Conservation (phyloP, 208 protist species). For the Leishmania mexicana region DNA sequence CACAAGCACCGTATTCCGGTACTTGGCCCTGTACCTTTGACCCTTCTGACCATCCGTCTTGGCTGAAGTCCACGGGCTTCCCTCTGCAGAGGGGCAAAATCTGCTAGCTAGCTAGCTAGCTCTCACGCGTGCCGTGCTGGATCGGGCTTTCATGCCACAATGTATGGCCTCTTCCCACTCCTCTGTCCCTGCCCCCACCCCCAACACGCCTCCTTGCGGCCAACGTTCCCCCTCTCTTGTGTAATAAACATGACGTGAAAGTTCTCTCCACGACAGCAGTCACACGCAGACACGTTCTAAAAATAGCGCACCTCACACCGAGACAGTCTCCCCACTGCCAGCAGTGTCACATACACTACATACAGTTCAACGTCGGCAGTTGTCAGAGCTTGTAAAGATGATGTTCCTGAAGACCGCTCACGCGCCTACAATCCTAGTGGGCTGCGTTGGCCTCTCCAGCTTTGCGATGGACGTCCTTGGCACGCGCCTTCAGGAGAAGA, state of each 20-base stretch:
- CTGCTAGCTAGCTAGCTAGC: background rate
- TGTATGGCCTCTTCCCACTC: background rate
- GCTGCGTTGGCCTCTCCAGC: conserved; percentile 37
- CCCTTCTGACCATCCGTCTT: background rate
- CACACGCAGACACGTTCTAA: background rate
- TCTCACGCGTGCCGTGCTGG: background rate
- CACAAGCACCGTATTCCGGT: background rate
- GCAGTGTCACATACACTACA: background rate
- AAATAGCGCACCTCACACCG: background rate
- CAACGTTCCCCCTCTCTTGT: background rate
- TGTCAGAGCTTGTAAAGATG: background rate
- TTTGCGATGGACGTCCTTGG: conserved; percentile 35
- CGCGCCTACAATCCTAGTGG: conserved; percentile 36
- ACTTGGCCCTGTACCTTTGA: background rate
- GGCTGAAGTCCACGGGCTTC: background rate
- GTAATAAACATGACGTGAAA: background rate
- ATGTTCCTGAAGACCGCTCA: conserved; percentile 21
- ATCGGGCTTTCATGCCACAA: background rate
- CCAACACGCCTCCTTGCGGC: background rate
- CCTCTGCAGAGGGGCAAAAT: background rate
- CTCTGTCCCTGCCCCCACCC: background rate
- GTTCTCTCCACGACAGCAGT: background rate
- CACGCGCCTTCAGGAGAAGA: conserved; percentile 30
- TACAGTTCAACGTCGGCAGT: background rate
- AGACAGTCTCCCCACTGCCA: background rate